A percentile compares a stretch with the other conserved stretches of the same genome.
phyloP scores from a whole-genome alignment of 1,284 basidiomycete genomes.

The Fereydounia khargensis region DNA sequence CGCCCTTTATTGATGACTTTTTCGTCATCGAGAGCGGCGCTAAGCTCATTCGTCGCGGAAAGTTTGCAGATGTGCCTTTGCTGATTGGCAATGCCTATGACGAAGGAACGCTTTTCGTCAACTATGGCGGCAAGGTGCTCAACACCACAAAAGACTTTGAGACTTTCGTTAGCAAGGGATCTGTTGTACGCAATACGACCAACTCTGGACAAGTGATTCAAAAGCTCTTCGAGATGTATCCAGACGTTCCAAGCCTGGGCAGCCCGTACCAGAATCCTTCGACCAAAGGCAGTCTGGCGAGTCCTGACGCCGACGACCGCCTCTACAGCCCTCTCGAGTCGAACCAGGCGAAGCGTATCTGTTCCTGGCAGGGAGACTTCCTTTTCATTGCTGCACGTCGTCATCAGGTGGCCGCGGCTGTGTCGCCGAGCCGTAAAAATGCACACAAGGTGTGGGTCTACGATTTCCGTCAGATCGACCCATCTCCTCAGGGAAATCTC shows the following conservation, averaged over 20 bases:
- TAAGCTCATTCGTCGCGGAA: conserved; percentile 12
- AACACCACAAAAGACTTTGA: conserved; percentile 11
- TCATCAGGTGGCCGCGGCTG: conserved; percentile 5
- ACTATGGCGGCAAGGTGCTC: conserved; percentile 6
- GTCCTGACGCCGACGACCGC: conserved; percentile 3
- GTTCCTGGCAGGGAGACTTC: conserved; percentile 22
- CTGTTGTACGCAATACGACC: conserved; percentile 22
- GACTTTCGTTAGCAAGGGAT: conserved; percentile 8
- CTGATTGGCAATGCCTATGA: conserved; percentile 31
- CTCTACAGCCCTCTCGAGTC: conserved; percentile 5
- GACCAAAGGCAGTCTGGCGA: conserved; percentile 10
- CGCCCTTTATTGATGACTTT: conserved; percentile 27
- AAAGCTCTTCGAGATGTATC: conserved; percentile 13
- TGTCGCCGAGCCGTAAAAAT: conserved; percentile 4
- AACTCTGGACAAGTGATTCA: conserved; percentile 15
- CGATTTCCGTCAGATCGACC: conserved; percentile 22
- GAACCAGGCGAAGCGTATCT: conserved; percentile 21
- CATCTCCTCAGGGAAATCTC: conserved; percentile 7
- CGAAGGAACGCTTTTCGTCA: conserved; percentile 31
- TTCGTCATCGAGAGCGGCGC: conserved; percentile 26
- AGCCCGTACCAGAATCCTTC: conserved; percentile 22
- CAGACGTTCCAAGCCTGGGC: conserved; percentile 12
- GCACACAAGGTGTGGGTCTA: conserved; percentile 10
- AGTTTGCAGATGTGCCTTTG: conserved; percentile 28
- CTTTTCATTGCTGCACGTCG: conserved; percentile 22